Evolutionary conservation across 225 moss, liverwort and hornwort species (phyloP).

Genomic region (Physcomitrellopsis africana): DNA sequence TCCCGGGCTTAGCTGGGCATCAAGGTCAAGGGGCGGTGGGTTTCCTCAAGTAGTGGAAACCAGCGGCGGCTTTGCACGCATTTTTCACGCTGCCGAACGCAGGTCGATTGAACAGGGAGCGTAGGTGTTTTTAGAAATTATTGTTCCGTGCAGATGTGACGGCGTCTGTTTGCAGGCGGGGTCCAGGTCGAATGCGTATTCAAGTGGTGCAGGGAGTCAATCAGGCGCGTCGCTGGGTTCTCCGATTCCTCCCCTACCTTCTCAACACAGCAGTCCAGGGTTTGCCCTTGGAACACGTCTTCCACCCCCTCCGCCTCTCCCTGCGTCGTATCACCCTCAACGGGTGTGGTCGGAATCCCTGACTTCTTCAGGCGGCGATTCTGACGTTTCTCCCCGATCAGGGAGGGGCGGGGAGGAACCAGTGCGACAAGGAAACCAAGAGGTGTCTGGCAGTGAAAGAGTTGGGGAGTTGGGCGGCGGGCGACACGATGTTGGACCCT

Average conservation of each 20-base stretch:
- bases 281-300: constrained; percentile 44
- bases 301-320: constrained; percentile 55
- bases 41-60: constrained; percentile 38
- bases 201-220: constrained; percentile 36
- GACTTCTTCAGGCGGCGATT: constrained; percentile 46
- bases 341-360: constrained; percentile 46
- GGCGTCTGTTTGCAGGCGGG: constrained; percentile 32
- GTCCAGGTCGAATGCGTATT: constrained; percentile 39
- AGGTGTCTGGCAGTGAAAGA: constrained; percentile 63
- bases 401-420: constrained; percentile 49
- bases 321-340: constrained; percentile 61
- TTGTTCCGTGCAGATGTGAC: background rate
- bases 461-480: constrained; percentile 51
- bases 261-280: constrained; percentile 49
- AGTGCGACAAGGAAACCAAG: constrained; percentile 52
- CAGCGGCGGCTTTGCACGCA: background rate
- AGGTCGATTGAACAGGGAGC: background rate
- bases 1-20: constrained; percentile 23
- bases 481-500: constrained; percentile 58
- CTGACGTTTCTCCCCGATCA: constrained; percentile 50
- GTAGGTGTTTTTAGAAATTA: background rate
- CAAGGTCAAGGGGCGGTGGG: constrained; percentile 41
- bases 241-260: constrained; percentile 39
- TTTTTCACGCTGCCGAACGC: constrained; percentile 13
- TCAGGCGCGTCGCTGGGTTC: constrained; percentile 34